Base-by-base conservation (phyloP, 768 basidiomycete genomes). In the Panus rudis region DNA sequence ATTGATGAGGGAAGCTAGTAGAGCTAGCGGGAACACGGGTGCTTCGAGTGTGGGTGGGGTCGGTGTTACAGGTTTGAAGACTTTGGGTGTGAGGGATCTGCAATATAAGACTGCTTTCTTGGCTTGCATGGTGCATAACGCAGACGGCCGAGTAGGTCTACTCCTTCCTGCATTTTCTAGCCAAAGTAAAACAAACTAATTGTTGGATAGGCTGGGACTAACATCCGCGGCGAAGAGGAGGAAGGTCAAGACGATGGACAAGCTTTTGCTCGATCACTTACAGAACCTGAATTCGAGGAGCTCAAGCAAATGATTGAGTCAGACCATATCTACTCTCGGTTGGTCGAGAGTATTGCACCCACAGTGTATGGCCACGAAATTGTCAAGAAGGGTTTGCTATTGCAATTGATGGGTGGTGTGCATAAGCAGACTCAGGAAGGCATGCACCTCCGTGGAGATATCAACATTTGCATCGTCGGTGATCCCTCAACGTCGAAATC, bases 311-410 rank as follows among this genome's bases (percentile, higher is more conserved):
- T 98, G 96, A 89, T 97, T 52, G 78, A 93, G 54, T 81, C 84
- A 0, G 90, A 93, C 40, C 84, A 94, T 60, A 98, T 99, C 52
- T 99, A 98, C 61, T 81, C 86, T 20, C 81, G 94, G 6, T 70
- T 98, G 4, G 94, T 98, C 19, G 81, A 85, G 56, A 92, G 88
- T 56, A 94, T 98, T 48, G 96, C 96, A 1, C 96, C 96, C 3
- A 97, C 96, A 0, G 94, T 99, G 2, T 98, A 97, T 55, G 96
- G 96, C 1, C 96, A 98, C 59, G 96, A 99, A 58, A 93, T 97
- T 39, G 93, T 98, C 54, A 98, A 99, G 71, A 99, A 99, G 61
- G 96, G 96, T 11, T 72, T 99, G 25, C 67, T 98, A 19, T 70
- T 99, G 14, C 96, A 98, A 59, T 75, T 99, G 20, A 94, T 99